A percentile compares a stretch with the other conserved stretches of the same genome.
Conservation (phyloP, 306 rosid species). For the Acacia melanoxylon region DNA sequence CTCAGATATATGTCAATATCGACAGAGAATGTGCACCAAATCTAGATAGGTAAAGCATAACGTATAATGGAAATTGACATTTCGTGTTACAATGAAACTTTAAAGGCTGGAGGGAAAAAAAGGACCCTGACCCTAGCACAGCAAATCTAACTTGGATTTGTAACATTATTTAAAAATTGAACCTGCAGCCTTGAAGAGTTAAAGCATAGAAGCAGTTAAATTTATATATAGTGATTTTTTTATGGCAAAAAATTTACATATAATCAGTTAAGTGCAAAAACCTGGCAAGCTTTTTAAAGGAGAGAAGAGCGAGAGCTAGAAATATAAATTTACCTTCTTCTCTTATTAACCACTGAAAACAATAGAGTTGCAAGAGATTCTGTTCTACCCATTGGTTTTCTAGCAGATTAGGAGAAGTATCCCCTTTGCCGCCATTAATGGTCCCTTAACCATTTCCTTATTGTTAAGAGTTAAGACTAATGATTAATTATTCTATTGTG, state of each 20-base stretch:
- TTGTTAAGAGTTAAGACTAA: too few relatives aligned
- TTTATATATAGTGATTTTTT: background rate
- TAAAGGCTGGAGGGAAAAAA: background rate
- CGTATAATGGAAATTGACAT: too few relatives aligned
- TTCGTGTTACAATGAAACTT: background rate
- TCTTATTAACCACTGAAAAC: background rate
- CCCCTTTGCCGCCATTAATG: too few relatives aligned
- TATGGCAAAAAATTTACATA: background rate
- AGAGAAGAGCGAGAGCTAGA: background rate
- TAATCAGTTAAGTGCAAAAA: background rate
- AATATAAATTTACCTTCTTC: background rate
- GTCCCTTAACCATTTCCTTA: too few relatives aligned
- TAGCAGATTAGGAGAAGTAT: background rate
- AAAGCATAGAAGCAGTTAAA: background rate
- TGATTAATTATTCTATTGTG: too few relatives aligned
- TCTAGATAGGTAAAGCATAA: background rate
- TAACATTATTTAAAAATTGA: background rate
- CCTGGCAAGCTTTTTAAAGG: background rate
- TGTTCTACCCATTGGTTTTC: background rate
- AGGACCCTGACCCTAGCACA: background rate
- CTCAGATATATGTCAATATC: too few relatives aligned
- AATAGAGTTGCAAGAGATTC: background rate
- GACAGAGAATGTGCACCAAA: too few relatives aligned
- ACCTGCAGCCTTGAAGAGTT: background rate
- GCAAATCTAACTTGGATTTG: background rate